These are phyloP conservation scores for Pleurotus giganteus DNA, from an alignment of 768 basidiomycete species.

Conservation along the genomic window DNA sequence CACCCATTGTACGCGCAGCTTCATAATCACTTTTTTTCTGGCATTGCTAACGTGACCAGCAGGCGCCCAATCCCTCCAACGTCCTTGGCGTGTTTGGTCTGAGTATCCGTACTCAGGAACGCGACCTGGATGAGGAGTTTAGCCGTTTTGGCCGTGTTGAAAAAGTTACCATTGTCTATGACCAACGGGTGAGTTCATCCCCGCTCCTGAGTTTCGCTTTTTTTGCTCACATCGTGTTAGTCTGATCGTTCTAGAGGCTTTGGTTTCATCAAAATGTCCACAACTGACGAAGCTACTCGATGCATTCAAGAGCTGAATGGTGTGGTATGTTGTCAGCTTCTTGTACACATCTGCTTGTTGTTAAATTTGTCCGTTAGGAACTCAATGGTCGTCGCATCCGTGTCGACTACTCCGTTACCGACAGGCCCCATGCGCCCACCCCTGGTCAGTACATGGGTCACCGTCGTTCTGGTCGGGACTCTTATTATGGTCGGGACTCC, in stretches of 20 bases:
- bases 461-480: conserved; percentile 50
- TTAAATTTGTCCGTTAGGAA: conserved; percentile 47
- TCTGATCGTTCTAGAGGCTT: conserved; percentile 97
- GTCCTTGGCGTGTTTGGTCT: conserved; percentile 98
- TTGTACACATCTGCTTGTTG: conserved; percentile 2
- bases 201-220: background rate
- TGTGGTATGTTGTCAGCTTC: conserved; percentile 55
- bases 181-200: conserved; percentile 75
- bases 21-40: conserved; percentile 12
- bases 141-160: conserved; percentile 84
- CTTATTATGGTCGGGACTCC: conserved; percentile 31
- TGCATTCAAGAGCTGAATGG: conserved; percentile 94
- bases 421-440: conserved; percentile 91
- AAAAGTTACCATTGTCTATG: conserved; percentile 96
- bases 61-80: conserved; percentile 85
- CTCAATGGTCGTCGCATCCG: conserved; percentile 95
- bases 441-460: conserved; percentile 99
- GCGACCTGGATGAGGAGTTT: conserved; percentile 95
- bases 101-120: conserved; percentile 90
- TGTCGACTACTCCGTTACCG: conserved; percentile 95
- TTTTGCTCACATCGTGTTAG: conserved; percentile 27
- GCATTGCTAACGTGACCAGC: conserved; percentile 40
- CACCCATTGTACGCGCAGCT: conserved; percentile 62
- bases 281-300: conserved; percentile 81
- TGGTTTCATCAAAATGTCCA: conserved; percentile 94